Base-by-base conservation (phyloP, 1,139 yeast genomes). In the Nakaseomyces delphensis region DNA sequence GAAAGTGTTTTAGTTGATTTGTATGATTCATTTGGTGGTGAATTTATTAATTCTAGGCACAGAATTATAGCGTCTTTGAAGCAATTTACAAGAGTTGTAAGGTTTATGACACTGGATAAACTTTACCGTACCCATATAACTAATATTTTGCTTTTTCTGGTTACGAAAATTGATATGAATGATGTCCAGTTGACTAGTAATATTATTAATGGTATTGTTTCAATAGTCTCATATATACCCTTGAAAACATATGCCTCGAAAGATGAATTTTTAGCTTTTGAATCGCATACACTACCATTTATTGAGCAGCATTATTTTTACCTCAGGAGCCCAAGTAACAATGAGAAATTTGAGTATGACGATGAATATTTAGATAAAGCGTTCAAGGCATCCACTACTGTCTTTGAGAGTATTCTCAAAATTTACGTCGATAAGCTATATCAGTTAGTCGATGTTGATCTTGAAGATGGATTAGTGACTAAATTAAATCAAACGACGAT, bases 141-240 rank as follows among this genome's bases (percentile, higher is more conserved):
- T 0, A 76, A 94, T 44, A 67, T 91, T 16, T 59, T 89, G 32
- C 75, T 79, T 40, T 70, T 85, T 59, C 68, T 83, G 0, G 62
- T 89, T 11, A 85, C 89, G 0, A 96, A 94, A 18, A 79, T 91
- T 37, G 97, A 91, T 59, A 77, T 93, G 0, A 91, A 89, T 60
- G 98, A 91, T 62, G 70, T 87, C 43, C 73, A 70, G 21, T 78
- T 89, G 57, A 81, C 96, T 0, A 69, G 80, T 27, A 72, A 76
- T 42, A 76, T 95, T 0, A 66, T 89, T 40, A 77, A 80, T 48
- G 74, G 84, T 19, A 73, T 91, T 48, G 81, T 86, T 10, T 72
- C 85, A 0, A 74, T 83, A 24, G 80, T 89, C 0, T 70, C 82
- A 11, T 82, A 79, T 48, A 75, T 84, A 3, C 96, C 96, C 1